These are phyloP conservation scores for Aspergillus unguis DNA, from an alignment of 2,329 filamentous ascomycete species.

Conservation along the genomic window DNA sequence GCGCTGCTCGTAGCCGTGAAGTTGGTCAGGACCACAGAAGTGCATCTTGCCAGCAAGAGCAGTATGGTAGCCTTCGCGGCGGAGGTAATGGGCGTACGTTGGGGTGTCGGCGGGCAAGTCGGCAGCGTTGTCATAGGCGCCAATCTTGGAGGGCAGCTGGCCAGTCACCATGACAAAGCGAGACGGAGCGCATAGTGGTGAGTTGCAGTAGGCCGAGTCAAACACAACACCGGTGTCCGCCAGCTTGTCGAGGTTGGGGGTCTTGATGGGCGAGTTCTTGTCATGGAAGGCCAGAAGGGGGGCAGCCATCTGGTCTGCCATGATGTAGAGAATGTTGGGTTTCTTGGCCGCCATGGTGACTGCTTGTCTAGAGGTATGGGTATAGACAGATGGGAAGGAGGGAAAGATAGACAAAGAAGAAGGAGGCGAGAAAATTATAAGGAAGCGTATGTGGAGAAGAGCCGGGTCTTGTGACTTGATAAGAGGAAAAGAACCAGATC, in stretches of 20 bases:
- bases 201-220: conserved; percentile 90
- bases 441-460: conserved; percentile 15
- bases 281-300: conserved; percentile 92
- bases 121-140: conserved; percentile 85
- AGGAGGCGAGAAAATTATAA: conserved; percentile 8
- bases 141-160: conserved; percentile 85
- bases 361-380: background rate
- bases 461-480: conserved; percentile 14
- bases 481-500: conserved; percentile 18
- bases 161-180: conserved; percentile 94
- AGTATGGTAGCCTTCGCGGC: conserved; percentile 81
- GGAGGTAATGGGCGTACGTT: conserved; percentile 89
- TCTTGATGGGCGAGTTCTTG: conserved; percentile 81
- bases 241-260: conserved; percentile 80
- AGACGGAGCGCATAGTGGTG: conserved; percentile 85
- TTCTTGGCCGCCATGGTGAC: conserved; percentile 43
- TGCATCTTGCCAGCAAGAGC: conserved; percentile 95
- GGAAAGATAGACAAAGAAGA: background rate
- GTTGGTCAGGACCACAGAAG: conserved; percentile 83
- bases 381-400: background rate
- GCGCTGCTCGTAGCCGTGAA: conserved; percentile 89
- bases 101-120: conserved; percentile 80
- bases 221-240: conserved; percentile 83
- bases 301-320: conserved; percentile 92
- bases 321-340: conserved; percentile 87